Evolutionary conservation across 164 flowering plant genomes (phyloP).

Genomic region (Sextonia rubra): DNA sequence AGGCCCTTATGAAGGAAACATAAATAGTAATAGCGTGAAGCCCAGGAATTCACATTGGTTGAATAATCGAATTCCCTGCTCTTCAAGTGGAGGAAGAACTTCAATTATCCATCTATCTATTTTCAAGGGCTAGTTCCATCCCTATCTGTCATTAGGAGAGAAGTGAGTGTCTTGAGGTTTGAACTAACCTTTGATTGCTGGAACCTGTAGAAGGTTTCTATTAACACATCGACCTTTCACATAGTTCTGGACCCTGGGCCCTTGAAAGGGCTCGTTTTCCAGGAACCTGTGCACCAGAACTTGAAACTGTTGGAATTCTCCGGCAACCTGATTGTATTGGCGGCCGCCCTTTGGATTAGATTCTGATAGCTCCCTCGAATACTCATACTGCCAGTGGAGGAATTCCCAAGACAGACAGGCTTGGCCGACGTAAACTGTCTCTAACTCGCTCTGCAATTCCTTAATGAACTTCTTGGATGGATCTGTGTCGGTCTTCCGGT

Average conservation of each 20-base stretch:
- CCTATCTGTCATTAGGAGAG: background rate
- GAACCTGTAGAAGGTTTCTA: constrained; percentile 74
- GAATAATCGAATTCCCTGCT: too few species aligned
- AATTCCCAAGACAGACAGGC: constrained; percentile 90
- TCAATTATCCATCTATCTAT: too few species aligned
- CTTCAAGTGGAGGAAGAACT: too few species aligned
- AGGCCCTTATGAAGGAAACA: too few species aligned
- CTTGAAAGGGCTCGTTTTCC: constrained; percentile 77
- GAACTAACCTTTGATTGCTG: constrained; percentile 58
- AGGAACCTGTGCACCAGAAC: constrained; percentile 66
- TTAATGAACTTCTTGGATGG: constrained; percentile 31
- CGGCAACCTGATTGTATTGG: constrained; percentile 52
- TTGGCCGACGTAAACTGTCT: constrained; percentile 76
- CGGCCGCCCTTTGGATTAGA: constrained; percentile 34
- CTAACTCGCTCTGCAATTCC: constrained; percentile 56
- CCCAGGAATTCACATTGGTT: too few species aligned
- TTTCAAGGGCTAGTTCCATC: too few species aligned
- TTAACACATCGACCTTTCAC: constrained; percentile 48
- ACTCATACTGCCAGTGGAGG: constrained; percentile 63
- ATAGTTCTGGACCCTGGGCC: constrained; percentile 57
- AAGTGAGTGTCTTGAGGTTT: background rate
- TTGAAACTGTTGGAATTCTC: constrained; percentile 75
- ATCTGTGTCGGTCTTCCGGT: constrained; percentile 28
- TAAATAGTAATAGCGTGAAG: too few species aligned
- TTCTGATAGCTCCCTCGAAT: constrained; percentile 37